These are phyloP conservation scores for Keithomyces neogunnii DNA, from an alignment of 2,329 filamentous ascomycete genomes.

Conservation along the genomic window DNA sequence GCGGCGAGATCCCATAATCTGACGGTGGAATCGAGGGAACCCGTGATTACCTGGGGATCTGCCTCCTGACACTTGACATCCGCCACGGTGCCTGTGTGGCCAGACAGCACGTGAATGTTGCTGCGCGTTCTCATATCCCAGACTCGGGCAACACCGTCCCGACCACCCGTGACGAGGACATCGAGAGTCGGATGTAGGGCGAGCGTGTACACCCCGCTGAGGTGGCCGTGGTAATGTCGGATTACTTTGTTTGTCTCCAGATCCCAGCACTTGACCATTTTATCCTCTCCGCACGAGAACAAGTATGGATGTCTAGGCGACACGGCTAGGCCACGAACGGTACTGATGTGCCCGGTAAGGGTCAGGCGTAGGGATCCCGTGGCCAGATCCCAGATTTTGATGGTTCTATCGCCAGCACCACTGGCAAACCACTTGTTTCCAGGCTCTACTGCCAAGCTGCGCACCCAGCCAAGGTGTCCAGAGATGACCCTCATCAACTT, in stretches of 20 bases:
- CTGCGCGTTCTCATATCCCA: conserved; percentile 98
- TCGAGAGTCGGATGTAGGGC: conserved; percentile 91
- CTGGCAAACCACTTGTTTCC: conserved; percentile 97
- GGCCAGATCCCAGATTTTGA: conserved; percentile 97
- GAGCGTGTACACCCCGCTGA: conserved; percentile 91
- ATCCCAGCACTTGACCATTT: conserved; percentile 99
- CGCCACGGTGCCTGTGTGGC: conserved; percentile 84
- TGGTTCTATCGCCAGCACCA: conserved; percentile 89
- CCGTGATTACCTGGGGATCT: conserved; percentile 89
- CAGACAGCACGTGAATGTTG: conserved; percentile 88
- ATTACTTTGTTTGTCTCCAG: conserved; percentile 99
- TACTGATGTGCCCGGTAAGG: conserved; percentile 89
- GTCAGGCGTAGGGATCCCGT: conserved; percentile 78
- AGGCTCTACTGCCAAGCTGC: conserved; percentile 82
- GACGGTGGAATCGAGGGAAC: conserved; percentile 86
- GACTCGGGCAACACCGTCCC: conserved; percentile 88
- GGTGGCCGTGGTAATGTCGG: conserved; percentile 91
- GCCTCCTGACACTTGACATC: conserved; percentile 90
- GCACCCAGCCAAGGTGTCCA: conserved; percentile 92
- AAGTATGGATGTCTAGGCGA: conserved; percentile 92
- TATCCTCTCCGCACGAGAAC: conserved; percentile 96
- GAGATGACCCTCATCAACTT: conserved; percentile 97
- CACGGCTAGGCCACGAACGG: conserved; percentile 83
- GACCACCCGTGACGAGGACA: conserved; percentile 86
- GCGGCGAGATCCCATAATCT: conserved; percentile 93